A percentile compares a stretch with the other conserved stretches of the same genome.
These are phyloP conservation scores for Thermomucor indicae-seudaticae DNA, from an alignment of 371 early-diverging fungal species.

Conservation along the genomic window DNA sequence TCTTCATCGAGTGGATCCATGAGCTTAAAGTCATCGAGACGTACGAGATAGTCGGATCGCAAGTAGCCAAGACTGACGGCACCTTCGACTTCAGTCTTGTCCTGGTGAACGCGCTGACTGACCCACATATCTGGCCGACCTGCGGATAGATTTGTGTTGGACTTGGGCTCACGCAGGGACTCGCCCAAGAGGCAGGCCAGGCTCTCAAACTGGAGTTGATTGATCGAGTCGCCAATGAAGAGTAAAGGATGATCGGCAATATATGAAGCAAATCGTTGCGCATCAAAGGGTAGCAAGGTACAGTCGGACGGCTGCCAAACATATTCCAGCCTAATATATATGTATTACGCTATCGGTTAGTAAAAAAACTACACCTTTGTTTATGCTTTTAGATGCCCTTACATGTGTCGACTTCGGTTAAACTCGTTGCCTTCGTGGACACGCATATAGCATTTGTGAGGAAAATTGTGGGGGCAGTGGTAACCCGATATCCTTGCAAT, in stretches of 20 bases:
- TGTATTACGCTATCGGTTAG: too few relatives aligned
- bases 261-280: slow-evolving; percentile 22
- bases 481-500: slow-evolving; percentile 25
- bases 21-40: slow-evolving; percentile 39
- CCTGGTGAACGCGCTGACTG: slow-evolving; percentile 16
- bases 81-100: slow-evolving; percentile 11
- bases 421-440: slow-evolving; percentile 19
- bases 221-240: slow-evolving; percentile 45
- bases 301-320: slow-evolving; percentile 34
- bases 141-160: slow-evolving; percentile 19
- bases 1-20: slow-evolving; percentile 29
- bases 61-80: slow-evolving; percentile 33
- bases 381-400: background rate
- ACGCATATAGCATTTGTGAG: slow-evolving; percentile 41
- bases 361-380: background rate
- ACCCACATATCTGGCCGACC: slow-evolving; percentile 25
- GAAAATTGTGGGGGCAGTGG: slow-evolving; percentile 30
- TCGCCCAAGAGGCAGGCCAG: slow-evolving; percentile 34
- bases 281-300: slow-evolving; percentile 20
- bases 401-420: slow-evolving; percentile 28
- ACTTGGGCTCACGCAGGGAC: slow-evolving; percentile 10
- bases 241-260: slow-evolving; percentile 30
- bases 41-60: slow-evolving; percentile 39
- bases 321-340: slow-evolving; percentile 26
- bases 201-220: slow-evolving; percentile 44